Percentiles rank a stretch among this genome's conserved stretches.
Conservation (phyloP, 2,329 filamentous ascomycete genomes). For the Verticillium alfalfae region DNA sequence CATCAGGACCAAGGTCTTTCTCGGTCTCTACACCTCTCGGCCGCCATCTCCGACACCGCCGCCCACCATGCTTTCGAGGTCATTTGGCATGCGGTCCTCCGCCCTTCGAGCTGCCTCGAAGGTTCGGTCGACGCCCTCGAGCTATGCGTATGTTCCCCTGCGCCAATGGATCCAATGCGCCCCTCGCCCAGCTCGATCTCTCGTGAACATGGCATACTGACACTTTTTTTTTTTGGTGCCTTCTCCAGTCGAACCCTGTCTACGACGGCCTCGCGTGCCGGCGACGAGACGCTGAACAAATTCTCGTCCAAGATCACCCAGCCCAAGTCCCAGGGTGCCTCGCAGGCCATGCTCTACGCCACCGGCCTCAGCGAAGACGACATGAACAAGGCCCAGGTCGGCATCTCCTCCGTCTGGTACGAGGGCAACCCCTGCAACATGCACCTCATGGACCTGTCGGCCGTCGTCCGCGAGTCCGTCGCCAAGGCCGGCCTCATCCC, state of each 20-base stretch:
- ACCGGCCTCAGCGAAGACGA: conserved; percentile 82
- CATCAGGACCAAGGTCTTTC: conserved; percentile 1
- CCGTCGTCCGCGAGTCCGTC: conserved; percentile 60
- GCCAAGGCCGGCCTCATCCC: conserved; percentile 73
- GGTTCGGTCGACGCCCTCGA: conserved; percentile 7
- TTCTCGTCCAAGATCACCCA: conserved; percentile 84
- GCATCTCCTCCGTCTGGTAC: conserved; percentile 98
- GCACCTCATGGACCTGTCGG: conserved; percentile 88
- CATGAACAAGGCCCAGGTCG: conserved; percentile 95
- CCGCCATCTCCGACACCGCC: conserved; percentile 1
- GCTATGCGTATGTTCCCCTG: conserved; percentile 14
- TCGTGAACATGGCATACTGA: no score
- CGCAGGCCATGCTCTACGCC: conserved; percentile 97
- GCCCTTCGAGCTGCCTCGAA: conserved; percentile 16
- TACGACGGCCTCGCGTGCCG: conserved; percentile 39
- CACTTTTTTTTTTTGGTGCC: conserved; percentile 3
- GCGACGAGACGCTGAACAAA: conserved; percentile 66
- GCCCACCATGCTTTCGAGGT: conserved; percentile 13
- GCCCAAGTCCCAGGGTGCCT: conserved; percentile 96
- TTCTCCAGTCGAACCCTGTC: conserved; percentile 42
- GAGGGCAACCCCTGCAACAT: conserved; percentile 99
- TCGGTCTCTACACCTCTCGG: background rate
- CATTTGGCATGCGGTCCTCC: conserved; percentile 12
- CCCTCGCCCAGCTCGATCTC: background rate
- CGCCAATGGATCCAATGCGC: background rate